Evolutionary conservation across 495 filamentous ascomycete species (phyloP).

Genomic region (Xylaria castorea): DNA sequence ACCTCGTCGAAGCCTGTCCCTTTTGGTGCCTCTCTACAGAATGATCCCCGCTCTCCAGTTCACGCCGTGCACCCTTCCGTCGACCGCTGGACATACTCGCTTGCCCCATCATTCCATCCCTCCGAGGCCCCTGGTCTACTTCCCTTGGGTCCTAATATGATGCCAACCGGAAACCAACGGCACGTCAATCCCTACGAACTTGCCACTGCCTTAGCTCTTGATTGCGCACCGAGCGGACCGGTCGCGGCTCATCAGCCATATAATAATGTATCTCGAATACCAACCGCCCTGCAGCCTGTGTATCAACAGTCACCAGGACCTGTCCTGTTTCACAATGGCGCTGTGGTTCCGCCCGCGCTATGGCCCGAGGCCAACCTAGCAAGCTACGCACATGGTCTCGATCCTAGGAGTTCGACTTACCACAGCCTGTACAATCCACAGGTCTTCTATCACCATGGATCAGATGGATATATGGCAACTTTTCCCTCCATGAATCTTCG

Average conservation of each 20-base stretch:
- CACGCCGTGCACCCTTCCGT: slow-evolving; percentile 26
- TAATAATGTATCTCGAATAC: slow-evolving; percentile 59
- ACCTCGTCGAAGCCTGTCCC: slow-evolving; percentile 50
- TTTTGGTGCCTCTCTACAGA: slow-evolving; percentile 41
- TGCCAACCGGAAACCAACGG: slow-evolving; percentile 27
- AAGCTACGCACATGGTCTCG: slow-evolving; percentile 38
- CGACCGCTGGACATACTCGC: slow-evolving; percentile 34
- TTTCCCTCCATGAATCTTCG: slow-evolving; percentile 33
- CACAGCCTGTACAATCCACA: slow-evolving; percentile 28
- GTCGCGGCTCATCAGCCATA: slow-evolving; percentile 42
- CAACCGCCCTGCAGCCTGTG: slow-evolving; percentile 72
- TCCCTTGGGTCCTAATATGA: slow-evolving; percentile 26
- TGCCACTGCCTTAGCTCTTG: slow-evolving; percentile 30
- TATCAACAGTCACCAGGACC: slow-evolving; percentile 74
- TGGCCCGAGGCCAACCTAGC: slow-evolving; percentile 76
- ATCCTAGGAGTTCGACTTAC: slow-evolving; percentile 29
- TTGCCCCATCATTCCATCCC: slow-evolving; percentile 23
- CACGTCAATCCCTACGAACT: slow-evolving; percentile 33
- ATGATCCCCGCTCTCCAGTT: slow-evolving; percentile 32
- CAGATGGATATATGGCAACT: slow-evolving; percentile 32
- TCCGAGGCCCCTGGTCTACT: slow-evolving; percentile 26
- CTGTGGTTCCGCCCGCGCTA: slow-evolving; percentile 71
- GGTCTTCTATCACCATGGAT: slow-evolving; percentile 34
- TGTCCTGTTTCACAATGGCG: slow-evolving; percentile 74
- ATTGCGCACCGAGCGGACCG: slow-evolving; percentile 33